Conservation (phyloP, 805 yeast species). For the Clavispora vitiphila region DNA sequence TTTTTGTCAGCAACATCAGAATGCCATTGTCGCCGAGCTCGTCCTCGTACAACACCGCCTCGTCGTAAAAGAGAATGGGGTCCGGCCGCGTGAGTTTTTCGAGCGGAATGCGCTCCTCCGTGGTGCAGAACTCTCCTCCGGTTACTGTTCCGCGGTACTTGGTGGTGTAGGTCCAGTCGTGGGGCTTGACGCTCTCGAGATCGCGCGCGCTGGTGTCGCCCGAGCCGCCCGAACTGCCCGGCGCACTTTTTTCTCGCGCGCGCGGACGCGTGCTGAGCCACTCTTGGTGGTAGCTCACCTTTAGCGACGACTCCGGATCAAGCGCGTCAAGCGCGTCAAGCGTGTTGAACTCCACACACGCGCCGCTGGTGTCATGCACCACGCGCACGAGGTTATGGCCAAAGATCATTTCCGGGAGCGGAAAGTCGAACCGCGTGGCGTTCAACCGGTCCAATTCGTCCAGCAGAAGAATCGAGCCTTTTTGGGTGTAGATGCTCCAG, state of each 20-base stretch:
- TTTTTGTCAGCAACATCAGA: constrained; percentile 67
- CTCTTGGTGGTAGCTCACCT: constrained; percentile 80
- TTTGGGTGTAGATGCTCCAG: constrained; percentile 72
- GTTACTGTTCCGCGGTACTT: constrained; percentile 59
- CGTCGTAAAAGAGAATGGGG: constrained; percentile 86
- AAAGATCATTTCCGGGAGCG: constrained; percentile 96
- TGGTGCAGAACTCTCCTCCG: constrained; percentile 16
- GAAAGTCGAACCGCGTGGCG: constrained; percentile 56
- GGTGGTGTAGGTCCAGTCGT: constrained; percentile 95
- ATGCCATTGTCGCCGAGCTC: constrained; percentile 97
- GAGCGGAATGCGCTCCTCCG: constrained; percentile 52
- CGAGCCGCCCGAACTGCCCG: neutral
- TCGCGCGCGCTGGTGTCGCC: constrained; percentile 19
- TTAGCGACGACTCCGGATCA: constrained; percentile 30
- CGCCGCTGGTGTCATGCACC: constrained; percentile 29
- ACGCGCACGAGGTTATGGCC: constrained; percentile 71
- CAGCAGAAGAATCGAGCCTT: constrained; percentile 73
- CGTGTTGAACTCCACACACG: constrained; percentile 64
- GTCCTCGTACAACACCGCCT: constrained; percentile 84
- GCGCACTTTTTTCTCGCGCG: constrained; percentile 3
- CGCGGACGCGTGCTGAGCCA: constrained; percentile 51
- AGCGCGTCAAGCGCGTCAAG: constrained; percentile 57
- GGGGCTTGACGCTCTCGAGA: constrained; percentile 69
- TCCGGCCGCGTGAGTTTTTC: constrained; percentile 67
- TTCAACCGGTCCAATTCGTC: constrained; percentile 68